Conservation (phyloP, 225 moss, liverwort and hornwort genomes). For the Antitrichia curtipendula region DNA sequence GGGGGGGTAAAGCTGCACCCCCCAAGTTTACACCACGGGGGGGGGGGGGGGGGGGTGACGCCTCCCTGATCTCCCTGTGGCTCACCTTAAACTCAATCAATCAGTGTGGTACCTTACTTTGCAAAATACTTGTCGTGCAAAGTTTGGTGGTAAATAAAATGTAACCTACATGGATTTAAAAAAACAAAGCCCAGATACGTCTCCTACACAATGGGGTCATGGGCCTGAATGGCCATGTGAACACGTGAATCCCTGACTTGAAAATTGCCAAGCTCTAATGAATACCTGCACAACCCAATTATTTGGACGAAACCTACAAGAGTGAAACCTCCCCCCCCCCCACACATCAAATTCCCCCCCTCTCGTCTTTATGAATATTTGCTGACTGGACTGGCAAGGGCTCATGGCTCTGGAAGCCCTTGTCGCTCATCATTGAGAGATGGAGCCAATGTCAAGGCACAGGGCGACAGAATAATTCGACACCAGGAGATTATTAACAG, state of each 20-base stretch:
- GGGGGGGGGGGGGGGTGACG: no score
- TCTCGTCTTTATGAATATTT: neutral
- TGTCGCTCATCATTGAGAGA: neutral
- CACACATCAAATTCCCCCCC: no score
- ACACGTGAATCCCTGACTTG: neutral
- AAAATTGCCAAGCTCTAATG: neutral
- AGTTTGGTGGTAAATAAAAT: no score
- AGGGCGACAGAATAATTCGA: neutral
- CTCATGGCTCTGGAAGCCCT: neutral
- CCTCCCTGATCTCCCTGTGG: no score
- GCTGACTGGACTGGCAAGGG: neutral
- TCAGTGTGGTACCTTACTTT: accelerated
- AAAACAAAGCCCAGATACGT: no score
- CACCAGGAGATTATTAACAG: neutral
- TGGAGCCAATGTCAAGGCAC: neutral
- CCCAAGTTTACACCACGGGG: no score
- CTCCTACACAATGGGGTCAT: neutral
- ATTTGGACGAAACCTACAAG: neutral
- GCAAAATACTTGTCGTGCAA: neutral
- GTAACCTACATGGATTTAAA: no score
- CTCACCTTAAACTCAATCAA: no score
- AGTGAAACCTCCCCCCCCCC: neutral
- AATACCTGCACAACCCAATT: neutral
- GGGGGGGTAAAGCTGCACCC: no score
- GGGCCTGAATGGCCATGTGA: neutral